A percentile compares a stretch with the other conserved stretches of the same genome.
Conservation (phyloP, 2,329 filamentous ascomycete genomes). For the Hypoxylon rubiginosum region DNA sequence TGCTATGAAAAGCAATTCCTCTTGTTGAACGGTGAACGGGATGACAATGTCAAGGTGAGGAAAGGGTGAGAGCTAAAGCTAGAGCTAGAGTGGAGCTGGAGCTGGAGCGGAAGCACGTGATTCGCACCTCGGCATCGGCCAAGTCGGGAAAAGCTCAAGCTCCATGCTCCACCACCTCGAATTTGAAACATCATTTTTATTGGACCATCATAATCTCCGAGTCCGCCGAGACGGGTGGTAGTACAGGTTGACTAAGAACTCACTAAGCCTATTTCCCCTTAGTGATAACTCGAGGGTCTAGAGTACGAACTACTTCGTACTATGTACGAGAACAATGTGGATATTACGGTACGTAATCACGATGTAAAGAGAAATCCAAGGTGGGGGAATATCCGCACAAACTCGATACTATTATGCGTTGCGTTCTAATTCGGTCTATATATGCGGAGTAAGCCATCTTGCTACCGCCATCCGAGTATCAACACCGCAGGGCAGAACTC, state of each 20-base stretch:
- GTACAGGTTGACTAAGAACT: background rate
- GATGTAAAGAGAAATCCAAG: background rate
- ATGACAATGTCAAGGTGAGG: background rate
- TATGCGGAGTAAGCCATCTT: background rate
- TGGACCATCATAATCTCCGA: background rate
- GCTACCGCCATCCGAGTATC: slow-evolving; percentile 47
- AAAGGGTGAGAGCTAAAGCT: background rate
- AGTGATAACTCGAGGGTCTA: background rate
- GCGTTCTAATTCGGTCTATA: background rate
- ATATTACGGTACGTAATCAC: background rate
- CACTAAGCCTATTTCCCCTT: background rate
- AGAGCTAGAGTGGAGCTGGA: no score
- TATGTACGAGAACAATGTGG: background rate
- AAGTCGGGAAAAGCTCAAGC: background rate
- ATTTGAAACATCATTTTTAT: background rate
- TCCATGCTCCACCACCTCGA: background rate
- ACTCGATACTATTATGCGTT: background rate
- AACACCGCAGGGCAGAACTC: slow-evolving; percentile 48
- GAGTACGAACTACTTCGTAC: background rate
- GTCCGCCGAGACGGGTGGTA: background rate
- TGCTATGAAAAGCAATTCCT: background rate
- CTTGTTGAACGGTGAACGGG: no score
- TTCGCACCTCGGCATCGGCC: background rate
- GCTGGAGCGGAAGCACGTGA: background rate
- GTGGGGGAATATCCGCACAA: background rate